Evolutionary conservation across 345 rosid species (phyloP).

Genomic region (Hirschfeldia incana): DNA sequence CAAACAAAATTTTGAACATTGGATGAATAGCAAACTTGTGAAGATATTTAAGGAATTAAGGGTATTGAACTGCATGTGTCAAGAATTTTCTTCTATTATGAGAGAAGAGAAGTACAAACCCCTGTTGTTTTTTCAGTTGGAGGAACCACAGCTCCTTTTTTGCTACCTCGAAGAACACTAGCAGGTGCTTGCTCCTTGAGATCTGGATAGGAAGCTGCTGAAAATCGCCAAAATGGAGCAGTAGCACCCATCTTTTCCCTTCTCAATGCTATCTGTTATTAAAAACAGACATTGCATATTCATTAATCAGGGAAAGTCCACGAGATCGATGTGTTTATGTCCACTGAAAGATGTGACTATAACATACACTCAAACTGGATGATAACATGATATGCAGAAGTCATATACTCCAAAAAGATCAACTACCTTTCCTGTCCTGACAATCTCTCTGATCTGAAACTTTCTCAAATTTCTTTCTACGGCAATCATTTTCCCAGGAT

Average conservation of each 20-base stretch:
- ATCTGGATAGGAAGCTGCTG: constrained; percentile 97
- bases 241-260: constrained; percentile 88
- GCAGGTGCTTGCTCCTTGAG: constrained; percentile 52
- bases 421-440: constrained; percentile 66
- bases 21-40: not conserved
- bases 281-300: constrained; percentile 11
- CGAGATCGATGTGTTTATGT: not conserved
- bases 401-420: constrained; percentile 15
- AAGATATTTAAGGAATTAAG: not conserved
- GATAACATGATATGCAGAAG: not conserved
- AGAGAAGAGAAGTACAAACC: constrained; percentile 48
- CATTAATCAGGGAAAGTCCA: constrained; percentile 5
- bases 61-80: constrained; percentile 7
- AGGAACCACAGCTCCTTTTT: constrained; percentile 39
- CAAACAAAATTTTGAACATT: constrained; percentile 13
- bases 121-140: constrained; percentile 50
- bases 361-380: not conserved
- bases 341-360: constrained; percentile 14
- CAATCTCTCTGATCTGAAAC: constrained; percentile 91
- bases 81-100: not conserved
- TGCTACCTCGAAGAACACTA: constrained; percentile 48
- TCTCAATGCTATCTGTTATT: constrained; percentile 77
- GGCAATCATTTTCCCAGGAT: constrained; percentile 95
- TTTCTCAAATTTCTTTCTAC: constrained; percentile 82
- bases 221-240: constrained; percentile 98